phyloP scores from a whole-genome alignment of 2,329 filamentous ascomycete species.

The Colletotrichum camelliae region DNA sequence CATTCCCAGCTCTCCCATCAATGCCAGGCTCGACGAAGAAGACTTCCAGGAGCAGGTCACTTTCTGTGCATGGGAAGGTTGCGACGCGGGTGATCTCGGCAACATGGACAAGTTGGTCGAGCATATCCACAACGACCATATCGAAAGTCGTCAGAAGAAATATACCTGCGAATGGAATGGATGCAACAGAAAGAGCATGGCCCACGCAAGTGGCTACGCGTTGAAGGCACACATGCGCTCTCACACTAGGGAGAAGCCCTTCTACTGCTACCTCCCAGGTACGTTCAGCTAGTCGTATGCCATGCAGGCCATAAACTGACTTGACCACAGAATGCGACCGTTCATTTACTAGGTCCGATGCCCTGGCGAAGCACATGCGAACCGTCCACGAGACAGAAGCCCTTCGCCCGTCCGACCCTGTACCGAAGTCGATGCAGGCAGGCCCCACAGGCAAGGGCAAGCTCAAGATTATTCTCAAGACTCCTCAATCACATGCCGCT shows the following conservation, averaged over 20 bases:
- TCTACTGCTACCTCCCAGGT: slow-evolving; percentile 96
- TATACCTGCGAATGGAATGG: slow-evolving; percentile 99
- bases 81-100: slow-evolving; percentile 70
- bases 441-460: slow-evolving; percentile 52
- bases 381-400: slow-evolving; percentile 98
- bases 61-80: slow-evolving; percentile 79
- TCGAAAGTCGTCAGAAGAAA: slow-evolving; percentile 91
- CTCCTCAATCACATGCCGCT: slow-evolving; percentile 60
- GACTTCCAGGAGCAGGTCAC: slow-evolving; percentile 81
- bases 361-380: slow-evolving; percentile 96
- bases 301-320: slow-evolving; percentile 23
- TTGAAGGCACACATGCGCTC: slow-evolving; percentile 97
- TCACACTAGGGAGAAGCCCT: slow-evolving; percentile 97
- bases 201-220: slow-evolving; percentile 94
- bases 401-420: slow-evolving; percentile 77
- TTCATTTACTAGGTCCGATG: slow-evolving; percentile 94
- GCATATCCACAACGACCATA: slow-evolving; percentile 91
- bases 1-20: slow-evolving; percentile 73
- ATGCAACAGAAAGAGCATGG: slow-evolving; percentile 85
- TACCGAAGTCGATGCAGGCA: slow-evolving; percentile 71
- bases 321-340: slow-evolving; percentile 82
- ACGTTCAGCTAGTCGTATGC: slow-evolving; percentile 31
- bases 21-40: slow-evolving; percentile 74
- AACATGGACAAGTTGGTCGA: slow-evolving; percentile 85
- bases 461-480: slow-evolving; percentile 69